Percentiles rank a stretch among this genome's conserved stretches.
Conservation (phyloP, 345 rosid species). For the Populus euphratica region DNA sequence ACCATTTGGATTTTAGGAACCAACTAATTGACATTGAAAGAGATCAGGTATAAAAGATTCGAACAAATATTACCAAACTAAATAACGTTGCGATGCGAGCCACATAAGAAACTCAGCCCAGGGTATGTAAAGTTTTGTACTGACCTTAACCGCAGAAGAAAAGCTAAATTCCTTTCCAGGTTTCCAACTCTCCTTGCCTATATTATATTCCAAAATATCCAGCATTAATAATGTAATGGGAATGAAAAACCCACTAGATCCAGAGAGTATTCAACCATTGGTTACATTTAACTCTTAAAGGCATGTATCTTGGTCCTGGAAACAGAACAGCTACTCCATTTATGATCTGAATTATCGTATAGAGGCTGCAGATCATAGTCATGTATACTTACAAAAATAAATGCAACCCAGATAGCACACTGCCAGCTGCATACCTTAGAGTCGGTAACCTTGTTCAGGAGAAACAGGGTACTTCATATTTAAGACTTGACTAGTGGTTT, state of each 20-base stretch:
- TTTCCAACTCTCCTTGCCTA: slow-evolving; percentile 51
- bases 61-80: background rate
- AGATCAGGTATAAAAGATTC: background rate
- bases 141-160: slow-evolving; percentile 65
- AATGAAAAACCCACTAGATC: slow-evolving; percentile 64
- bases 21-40: background rate
- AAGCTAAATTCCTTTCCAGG: slow-evolving; percentile 49
- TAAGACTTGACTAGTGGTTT: slow-evolving; percentile 74
- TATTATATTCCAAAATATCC: slow-evolving; percentile 80
- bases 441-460: slow-evolving; percentile 63
- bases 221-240: slow-evolving; percentile 62
- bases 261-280: slow-evolving; percentile 80
- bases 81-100: background rate
- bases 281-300: slow-evolving; percentile 72
- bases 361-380: slow-evolving; percentile 69
- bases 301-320: slow-evolving; percentile 87
- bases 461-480: slow-evolving; percentile 65
- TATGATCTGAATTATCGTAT: slow-evolving; percentile 62
- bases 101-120: background rate
- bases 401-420: slow-evolving; percentile 74
- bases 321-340: slow-evolving; percentile 72
- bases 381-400: slow-evolving; percentile 44
- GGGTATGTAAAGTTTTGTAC: slow-evolving; percentile 9
- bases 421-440: slow-evolving; percentile 76
- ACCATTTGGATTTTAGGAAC: background rate